These are phyloP conservation scores for Tothia fuscella DNA, from an alignment of 2,329 filamentous ascomycete genomes.

Conservation along the genomic window DNA sequence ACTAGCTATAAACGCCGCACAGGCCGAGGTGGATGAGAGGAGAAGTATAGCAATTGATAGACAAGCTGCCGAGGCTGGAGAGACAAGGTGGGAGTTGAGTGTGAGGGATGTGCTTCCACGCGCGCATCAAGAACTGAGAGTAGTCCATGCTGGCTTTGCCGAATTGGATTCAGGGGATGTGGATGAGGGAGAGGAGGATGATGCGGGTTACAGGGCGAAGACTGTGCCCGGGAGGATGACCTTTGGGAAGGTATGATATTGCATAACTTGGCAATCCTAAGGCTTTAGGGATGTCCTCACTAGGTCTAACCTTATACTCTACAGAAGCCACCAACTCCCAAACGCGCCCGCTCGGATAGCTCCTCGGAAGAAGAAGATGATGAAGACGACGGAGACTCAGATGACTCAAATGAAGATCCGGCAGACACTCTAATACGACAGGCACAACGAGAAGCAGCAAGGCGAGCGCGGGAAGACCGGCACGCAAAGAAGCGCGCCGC, in stretches of 20 bases:
- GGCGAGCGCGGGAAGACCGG: slow-evolving; percentile 30
- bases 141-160: slow-evolving; percentile 52
- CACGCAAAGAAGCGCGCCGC: slow-evolving; percentile 38
- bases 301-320: slow-evolving; percentile 21
- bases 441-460: slow-evolving; percentile 32
- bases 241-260: slow-evolving; percentile 7
- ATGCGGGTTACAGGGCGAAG: neutral
- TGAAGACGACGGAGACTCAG: slow-evolving; percentile 20
- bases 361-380: slow-evolving; percentile 18
- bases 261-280: too few relatives aligned
- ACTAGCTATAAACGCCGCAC: slow-evolving; percentile 44
- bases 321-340: slow-evolving; percentile 26
- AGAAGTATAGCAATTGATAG: slow-evolving; percentile 45
- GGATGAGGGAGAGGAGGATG: slow-evolving; percentile 16
- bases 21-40: slow-evolving; percentile 56
- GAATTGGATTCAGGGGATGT: slow-evolving; percentile 32
- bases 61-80: slow-evolving; percentile 50
- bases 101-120: slow-evolving; percentile 35
- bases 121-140: slow-evolving; percentile 22
- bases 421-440: slow-evolving; percentile 33
- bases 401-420: slow-evolving; percentile 30
- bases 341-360: slow-evolving; percentile 23
- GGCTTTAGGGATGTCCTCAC: too few relatives aligned
- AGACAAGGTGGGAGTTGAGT: slow-evolving; percentile 66
- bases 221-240: slow-evolving; percentile 8